Evolutionary conservation across 768 basidiomycete genomes (phyloP).

Genomic region (Roridomyces roridus): DNA sequence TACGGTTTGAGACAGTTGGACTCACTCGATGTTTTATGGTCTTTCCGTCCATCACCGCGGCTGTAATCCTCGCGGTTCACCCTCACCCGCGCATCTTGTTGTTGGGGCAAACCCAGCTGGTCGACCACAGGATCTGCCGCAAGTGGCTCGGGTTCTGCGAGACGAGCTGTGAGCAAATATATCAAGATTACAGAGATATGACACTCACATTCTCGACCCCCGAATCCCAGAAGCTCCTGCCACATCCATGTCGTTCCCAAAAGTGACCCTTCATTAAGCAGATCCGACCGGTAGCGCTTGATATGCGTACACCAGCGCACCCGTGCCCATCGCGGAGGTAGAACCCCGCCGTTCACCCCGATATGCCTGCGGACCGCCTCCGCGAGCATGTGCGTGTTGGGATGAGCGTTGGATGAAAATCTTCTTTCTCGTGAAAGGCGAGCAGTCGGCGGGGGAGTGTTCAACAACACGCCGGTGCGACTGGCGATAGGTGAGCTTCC

Average conservation of each 20-base stretch:
- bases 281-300: constrained; percentile 1
- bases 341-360: constrained; percentile 23
- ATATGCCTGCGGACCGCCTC: constrained; percentile 13
- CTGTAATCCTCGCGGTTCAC: constrained; percentile 24
- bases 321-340: background rate
- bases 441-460: constrained; percentile 32
- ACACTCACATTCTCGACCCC: background rate
- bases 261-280: background rate
- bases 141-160: background rate
- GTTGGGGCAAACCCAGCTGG: constrained; percentile 28
- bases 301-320: constrained; percentile 5
- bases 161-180: background rate
- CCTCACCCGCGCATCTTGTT: constrained; percentile 12
- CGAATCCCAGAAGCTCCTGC: background rate
- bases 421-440: constrained; percentile 8
- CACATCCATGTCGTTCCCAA: background rate
- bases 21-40: constrained; percentile 30
- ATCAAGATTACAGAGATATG: background rate
- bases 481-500: constrained; percentile 27
- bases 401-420: constrained; percentile 26
- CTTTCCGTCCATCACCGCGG: constrained; percentile 43
- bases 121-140: constrained; percentile 27
- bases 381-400: constrained; percentile 15
- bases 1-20: constrained; percentile 7
- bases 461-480: constrained; percentile 34